Percentiles rank a stretch among this genome's conserved stretches.
Evolutionary conservation across 345 rosid species (phyloP).

Genomic region (Eutrema japonicum): DNA sequence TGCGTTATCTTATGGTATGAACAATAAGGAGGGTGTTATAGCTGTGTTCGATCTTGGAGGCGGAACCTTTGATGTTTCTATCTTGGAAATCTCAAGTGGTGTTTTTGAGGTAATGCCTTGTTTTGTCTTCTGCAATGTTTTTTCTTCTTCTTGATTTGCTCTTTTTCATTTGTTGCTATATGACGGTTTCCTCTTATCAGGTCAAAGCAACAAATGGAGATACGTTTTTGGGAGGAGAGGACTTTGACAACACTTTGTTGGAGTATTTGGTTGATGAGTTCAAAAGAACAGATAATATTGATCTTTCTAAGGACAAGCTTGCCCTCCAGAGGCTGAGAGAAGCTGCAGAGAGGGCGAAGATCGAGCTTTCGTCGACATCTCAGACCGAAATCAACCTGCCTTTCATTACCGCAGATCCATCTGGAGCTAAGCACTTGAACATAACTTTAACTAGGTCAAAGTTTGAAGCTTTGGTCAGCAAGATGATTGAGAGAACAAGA

Average conservation of each 20-base stretch:
- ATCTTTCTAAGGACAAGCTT: conserved; percentile 52
- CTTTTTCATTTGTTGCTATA: neutral
- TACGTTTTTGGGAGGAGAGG: conserved; percentile 61
- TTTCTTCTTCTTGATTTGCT: neutral
- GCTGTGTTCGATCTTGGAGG: conserved; percentile 61
- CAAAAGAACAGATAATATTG: conserved; percentile 47
- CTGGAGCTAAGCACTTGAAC: conserved; percentile 57
- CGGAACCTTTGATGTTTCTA: conserved; percentile 57
- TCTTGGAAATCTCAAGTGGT: conserved; percentile 56
- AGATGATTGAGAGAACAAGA: conserved; percentile 49
- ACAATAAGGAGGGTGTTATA: conserved; percentile 55
- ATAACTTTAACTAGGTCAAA: conserved; percentile 52
- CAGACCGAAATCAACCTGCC: conserved; percentile 60
- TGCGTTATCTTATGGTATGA: conserved; percentile 53
- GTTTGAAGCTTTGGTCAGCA: conserved; percentile 47
- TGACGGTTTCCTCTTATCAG: conserved; percentile 20
- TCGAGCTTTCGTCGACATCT: conserved; percentile 53
- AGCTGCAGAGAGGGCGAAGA: conserved; percentile 57
- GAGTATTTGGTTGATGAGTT: conserved; percentile 54
- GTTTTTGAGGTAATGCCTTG: conserved; percentile 52
- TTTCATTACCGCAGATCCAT: conserved; percentile 53
- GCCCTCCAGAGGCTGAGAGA: conserved; percentile 60
- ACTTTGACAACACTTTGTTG: conserved; percentile 53
- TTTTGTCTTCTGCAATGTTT: conserved; percentile 1
- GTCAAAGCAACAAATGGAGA: conserved; percentile 62